phyloP scores from a whole-genome alignment of 306 rosid species.

The Prunus mongolica region DNA sequence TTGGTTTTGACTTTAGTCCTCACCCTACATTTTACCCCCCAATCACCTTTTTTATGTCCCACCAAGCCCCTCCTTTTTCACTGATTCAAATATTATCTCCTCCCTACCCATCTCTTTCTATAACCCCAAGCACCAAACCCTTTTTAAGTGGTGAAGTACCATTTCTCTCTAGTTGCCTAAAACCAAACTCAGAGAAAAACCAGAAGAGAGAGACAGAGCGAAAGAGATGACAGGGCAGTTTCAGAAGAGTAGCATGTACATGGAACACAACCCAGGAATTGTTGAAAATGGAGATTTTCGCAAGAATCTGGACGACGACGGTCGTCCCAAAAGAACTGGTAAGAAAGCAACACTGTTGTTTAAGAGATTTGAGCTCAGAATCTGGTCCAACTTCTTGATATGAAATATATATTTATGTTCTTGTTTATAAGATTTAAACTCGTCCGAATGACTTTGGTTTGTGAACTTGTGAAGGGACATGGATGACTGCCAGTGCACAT shows the following conservation, averaged over 20 bases:
- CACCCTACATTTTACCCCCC: constrained; percentile 13
- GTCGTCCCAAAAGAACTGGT: constrained; percentile 77
- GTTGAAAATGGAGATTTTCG: constrained; percentile 27
- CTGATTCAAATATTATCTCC: constrained; percentile 18
- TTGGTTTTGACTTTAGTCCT: constrained; percentile 36
- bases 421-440: not conserved
- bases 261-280: constrained; percentile 52
- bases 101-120: not conserved
- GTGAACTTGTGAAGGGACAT: constrained; percentile 54
- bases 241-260: constrained; percentile 57
- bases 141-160: not conserved
- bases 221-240: constrained; percentile 32
- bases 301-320: constrained; percentile 82
- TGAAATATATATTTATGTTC: not conserved
- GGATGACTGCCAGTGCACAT: constrained; percentile 97
- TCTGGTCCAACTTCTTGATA: not conserved
- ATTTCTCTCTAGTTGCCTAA: not conserved
- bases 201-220: not conserved
- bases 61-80: not conserved
- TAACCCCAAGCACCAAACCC: not conserved
- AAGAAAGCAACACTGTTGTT: not conserved
- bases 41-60: constrained; percentile 13
- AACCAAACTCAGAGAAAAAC: not conserved
- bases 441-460: not conserved
- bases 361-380: not conserved